phyloP scores from a whole-genome alignment of 768 basidiomycete species.

The Fomitopsis serialis region DNA sequence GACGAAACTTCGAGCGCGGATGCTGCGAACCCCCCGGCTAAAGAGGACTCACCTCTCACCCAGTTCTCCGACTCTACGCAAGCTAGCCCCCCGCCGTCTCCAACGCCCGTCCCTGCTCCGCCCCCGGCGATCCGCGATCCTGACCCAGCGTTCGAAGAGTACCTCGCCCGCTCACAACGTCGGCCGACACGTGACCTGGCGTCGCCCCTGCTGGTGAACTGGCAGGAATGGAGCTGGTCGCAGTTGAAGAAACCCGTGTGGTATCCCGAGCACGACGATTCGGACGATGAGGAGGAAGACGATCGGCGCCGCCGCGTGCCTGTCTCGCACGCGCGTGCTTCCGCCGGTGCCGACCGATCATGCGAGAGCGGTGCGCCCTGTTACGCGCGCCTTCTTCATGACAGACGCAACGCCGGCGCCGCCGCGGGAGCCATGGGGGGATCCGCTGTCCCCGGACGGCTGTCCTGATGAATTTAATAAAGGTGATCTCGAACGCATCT shows the following conservation, averaged over 20 bases:
- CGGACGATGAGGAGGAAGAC: not conserved
- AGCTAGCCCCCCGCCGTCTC: slow-evolving; percentile 4
- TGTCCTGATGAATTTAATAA: no score
- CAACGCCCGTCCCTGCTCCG: slow-evolving; percentile 23
- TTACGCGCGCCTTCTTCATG: not conserved
- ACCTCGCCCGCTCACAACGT: slow-evolving; percentile 21
- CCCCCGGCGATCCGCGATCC: slow-evolving; percentile 19
- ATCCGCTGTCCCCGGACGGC: no score
- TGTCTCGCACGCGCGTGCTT: not conserved
- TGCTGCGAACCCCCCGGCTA: not conserved
- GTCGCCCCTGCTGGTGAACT: slow-evolving; percentile 11
- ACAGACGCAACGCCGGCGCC: not conserved
- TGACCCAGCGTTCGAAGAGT: slow-evolving; percentile 20
- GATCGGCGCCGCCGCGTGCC: not conserved
- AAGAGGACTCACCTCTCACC: not conserved
- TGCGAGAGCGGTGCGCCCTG: not conserved
- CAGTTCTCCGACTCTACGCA: not conserved
- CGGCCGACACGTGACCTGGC: slow-evolving; percentile 16
- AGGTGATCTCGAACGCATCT: no score
- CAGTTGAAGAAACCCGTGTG: slow-evolving; percentile 32
- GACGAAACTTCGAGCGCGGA: not conserved
- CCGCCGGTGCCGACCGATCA: not conserved
- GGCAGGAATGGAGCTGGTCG: slow-evolving; percentile 42
- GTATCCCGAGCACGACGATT: not conserved
- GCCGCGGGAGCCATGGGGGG: no score